phyloP scores from a whole-genome alignment of 176 grass and related monocot genomes.

The Aegilops umbellulata region DNA sequence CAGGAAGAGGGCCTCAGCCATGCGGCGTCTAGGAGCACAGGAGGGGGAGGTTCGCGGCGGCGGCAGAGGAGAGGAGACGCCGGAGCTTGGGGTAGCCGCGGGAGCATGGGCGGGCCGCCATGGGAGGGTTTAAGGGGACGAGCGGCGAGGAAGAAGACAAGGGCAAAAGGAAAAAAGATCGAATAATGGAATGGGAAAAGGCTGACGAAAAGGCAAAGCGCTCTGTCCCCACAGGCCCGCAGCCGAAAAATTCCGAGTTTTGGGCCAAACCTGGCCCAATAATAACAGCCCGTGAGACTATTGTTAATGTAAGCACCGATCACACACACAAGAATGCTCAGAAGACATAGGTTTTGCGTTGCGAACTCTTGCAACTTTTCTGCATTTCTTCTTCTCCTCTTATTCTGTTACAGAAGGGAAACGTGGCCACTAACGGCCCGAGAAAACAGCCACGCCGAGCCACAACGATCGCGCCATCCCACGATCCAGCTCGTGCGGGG shows the following conservation, averaged over 20 bases:
- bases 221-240: background rate
- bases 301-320: no score
- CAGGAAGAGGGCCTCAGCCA: background rate
- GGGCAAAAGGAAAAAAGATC: background rate
- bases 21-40: background rate
- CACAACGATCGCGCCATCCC: no score
- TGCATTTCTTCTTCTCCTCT: no score
- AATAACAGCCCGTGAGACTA: background rate
- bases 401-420: no score
- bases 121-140: background rate
- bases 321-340: no score
- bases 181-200: background rate
- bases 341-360: no score
- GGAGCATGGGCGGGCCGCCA: background rate
- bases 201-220: background rate
- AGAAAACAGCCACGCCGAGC: no score
- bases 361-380: no score
- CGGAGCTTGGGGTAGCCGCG: background rate
- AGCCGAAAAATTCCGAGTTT: no score
- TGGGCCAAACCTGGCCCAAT: background rate
- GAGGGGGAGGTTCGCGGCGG: background rate
- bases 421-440: no score
- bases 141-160: background rate
- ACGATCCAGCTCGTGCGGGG: no score
- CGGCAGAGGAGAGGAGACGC: background rate